Conservation (phyloP, 1,284 basidiomycete species). For the Schizopora paradoxa region DNA sequence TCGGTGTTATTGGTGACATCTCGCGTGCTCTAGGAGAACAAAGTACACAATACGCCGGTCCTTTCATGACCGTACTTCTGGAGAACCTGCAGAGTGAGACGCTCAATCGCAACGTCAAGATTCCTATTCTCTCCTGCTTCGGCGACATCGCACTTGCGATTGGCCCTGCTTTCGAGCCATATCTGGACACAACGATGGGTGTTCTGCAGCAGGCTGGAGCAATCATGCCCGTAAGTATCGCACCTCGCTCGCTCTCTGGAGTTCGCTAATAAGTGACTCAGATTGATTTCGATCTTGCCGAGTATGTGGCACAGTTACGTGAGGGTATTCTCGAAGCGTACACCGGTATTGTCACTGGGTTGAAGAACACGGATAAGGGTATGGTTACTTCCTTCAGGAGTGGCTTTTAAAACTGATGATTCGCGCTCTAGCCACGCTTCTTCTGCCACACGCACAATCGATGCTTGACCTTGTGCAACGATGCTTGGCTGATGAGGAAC, state of each 20-base stretch:
- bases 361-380: conserved; percentile 83
- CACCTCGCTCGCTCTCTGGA: conserved; percentile 20
- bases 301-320: conserved; percentile 87
- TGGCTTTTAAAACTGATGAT: conserved; percentile 2
- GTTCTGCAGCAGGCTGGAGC: conserved; percentile 89
- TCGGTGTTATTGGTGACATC: conserved; percentile 94
- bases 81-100: conserved; percentile 91
- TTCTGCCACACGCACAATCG: conserved; percentile 70
- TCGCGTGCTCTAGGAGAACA: conserved; percentile 87
- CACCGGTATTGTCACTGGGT: conserved; percentile 87
- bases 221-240: conserved; percentile 66
- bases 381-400: conserved; percentile 19
- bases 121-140: conserved; percentile 91
- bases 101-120: conserved; percentile 93
- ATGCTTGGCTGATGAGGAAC: conserved; percentile 79
- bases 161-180: conserved; percentile 83
- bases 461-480: conserved; percentile 83
- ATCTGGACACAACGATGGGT: conserved; percentile 84
- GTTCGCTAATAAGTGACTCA: conserved; percentile 25
- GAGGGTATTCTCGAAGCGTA: conserved; percentile 98
- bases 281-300: conserved; percentile 86
- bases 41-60: conserved; percentile 75
- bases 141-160: conserved; percentile 96
- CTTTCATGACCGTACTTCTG: conserved; percentile 88
- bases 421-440: conserved; percentile 30